Evolutionary conservation across 2,329 filamentous ascomycete genomes (phyloP), one percentile per base, ranked within the genome.

Genomic region (Colletotrichum navitas): DNA sequence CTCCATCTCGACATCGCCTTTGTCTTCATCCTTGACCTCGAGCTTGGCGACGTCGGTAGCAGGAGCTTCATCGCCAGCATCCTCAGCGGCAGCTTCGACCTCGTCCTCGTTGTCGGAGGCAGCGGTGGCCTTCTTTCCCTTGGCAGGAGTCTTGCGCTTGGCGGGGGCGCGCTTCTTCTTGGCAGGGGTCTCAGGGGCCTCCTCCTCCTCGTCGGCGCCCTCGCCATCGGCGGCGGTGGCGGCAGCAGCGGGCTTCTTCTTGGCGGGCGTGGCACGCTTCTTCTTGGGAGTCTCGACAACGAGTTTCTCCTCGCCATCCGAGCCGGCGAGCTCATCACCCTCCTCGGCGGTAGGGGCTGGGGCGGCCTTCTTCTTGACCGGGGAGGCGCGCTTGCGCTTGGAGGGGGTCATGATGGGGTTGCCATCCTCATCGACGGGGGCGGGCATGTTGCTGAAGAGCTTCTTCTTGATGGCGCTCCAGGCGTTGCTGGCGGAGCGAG

Each of bases 391-490:
- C 36, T 63, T 63, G 39, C 72, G 65, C 72, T 74, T 74, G 34
- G 62, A 54, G 26, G 72, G 59, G 10, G 71, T 66, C 14, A 59
- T 26, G 32, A 61, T 12, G 49, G 71, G 52, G 52, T 60, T 45
- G 67, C 73, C 73, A 7, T 55, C 41, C 36, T 69, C 54, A 52
- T 68, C 60, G 32, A 18, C 29, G 36, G 43, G 10, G 32, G 45
- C 12, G 29, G 69, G 65, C 18, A 68, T 10, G 11, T 60, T 59
- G 3, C 61, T 8, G 8, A 76, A 75, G 12, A 78, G 70, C 71
- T 78, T 78, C 66, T 77, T 77, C 54, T 77, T 77, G 63, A 78
- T 74, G 1, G 1, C 21, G 5, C 43, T 8, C 77, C 77, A 78
- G 47, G 76, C 76, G 56, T 77, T 77, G 58, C 70, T 36, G 58